phyloP scores from a whole-genome alignment of 208 protist species.

The Herpetomonas samuelpessoai region DNA sequence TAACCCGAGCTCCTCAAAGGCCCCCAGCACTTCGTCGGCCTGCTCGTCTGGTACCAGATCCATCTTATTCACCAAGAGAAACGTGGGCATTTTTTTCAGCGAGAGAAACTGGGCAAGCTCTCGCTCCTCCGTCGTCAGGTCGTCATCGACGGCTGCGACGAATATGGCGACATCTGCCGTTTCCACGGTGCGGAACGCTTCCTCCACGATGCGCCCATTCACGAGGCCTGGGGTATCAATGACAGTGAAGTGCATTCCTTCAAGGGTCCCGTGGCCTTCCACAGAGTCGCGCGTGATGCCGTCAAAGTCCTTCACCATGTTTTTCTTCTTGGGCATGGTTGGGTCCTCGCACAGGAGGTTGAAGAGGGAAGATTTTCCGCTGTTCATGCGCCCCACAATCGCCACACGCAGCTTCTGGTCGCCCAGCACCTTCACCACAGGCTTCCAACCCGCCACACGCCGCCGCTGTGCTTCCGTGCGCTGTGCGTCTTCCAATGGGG shows the following conservation, averaged over 20 bases:
- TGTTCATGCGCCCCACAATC: constrained; percentile 88
- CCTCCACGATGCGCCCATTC: constrained; percentile 70
- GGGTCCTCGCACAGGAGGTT: constrained; percentile 81
- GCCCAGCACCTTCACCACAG: constrained; percentile 75
- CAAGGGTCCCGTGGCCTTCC: constrained; percentile 63
- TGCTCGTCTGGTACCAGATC: constrained; percentile 63
- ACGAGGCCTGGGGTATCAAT: constrained; percentile 90
- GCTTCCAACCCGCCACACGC: constrained; percentile 73
- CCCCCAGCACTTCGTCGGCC: constrained; percentile 48
- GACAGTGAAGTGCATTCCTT: constrained; percentile 82
- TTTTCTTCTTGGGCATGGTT: constrained; percentile 47
- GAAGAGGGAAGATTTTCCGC: constrained; percentile 89
- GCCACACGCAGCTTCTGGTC: constrained; percentile 85
- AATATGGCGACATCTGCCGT: constrained; percentile 84
- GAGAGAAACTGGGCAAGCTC: constrained; percentile 63
- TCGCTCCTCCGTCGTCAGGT: constrained; percentile 59
- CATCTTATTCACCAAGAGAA: constrained; percentile 89
- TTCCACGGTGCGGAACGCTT: constrained; percentile 81
- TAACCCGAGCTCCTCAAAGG: constrained; percentile 64
- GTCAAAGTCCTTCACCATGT: constrained; percentile 80
- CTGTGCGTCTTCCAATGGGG: constrained; percentile 49
- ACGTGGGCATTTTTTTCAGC: constrained; percentile 64
- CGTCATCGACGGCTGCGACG: constrained; percentile 67
- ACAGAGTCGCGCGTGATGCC: constrained; percentile 89
- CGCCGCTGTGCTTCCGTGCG: constrained; percentile 72